Conservation (phyloP, 306 rosid genomes). For the Pachyrhizus erosus region DNA sequence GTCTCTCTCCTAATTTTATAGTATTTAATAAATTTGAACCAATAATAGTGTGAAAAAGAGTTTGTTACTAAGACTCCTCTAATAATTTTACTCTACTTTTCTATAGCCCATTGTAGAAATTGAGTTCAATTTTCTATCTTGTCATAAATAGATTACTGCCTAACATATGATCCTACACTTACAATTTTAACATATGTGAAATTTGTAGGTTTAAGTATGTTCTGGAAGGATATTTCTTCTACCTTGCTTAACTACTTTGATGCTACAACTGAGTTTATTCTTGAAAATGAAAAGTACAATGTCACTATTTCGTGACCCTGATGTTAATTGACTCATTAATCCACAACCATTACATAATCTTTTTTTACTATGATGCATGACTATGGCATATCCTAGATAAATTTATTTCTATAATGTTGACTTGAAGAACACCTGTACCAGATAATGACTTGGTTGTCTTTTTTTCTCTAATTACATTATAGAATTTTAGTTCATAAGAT, state of each 20-base stretch:
- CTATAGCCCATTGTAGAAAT: constrained; percentile 1
- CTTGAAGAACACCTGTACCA: constrained; percentile 15
- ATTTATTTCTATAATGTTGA: constrained; percentile 1
- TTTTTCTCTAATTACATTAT: not conserved
- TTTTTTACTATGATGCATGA: constrained; percentile 11
- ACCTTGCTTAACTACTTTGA: not conserved
- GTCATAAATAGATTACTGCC: not conserved
- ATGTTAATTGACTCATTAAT: not conserved
- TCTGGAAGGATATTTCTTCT: not conserved
- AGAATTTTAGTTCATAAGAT: constrained; percentile 5
- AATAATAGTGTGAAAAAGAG: too few relatives aligned
- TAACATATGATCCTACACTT: constrained; percentile 4
- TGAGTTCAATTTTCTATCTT: not conserved
- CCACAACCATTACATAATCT: not conserved
- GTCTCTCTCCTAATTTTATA: too few relatives aligned
- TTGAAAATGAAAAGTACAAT: constrained; percentile 1
- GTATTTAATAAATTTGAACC: too few relatives aligned
- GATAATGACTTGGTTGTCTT: constrained; percentile 19
- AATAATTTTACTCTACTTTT: constrained; percentile 2
- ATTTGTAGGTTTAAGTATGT: constrained; percentile 12
- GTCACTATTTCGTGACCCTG: not conserved
- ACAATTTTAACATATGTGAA: not conserved
- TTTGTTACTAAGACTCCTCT: too few relatives aligned
- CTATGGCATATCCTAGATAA: constrained; percentile 24
- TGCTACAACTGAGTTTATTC: not conserved